These are phyloP conservation scores for Paratrypanosoma confusum DNA, from an alignment of 208 protist genomes.

Conservation along the genomic window DNA sequence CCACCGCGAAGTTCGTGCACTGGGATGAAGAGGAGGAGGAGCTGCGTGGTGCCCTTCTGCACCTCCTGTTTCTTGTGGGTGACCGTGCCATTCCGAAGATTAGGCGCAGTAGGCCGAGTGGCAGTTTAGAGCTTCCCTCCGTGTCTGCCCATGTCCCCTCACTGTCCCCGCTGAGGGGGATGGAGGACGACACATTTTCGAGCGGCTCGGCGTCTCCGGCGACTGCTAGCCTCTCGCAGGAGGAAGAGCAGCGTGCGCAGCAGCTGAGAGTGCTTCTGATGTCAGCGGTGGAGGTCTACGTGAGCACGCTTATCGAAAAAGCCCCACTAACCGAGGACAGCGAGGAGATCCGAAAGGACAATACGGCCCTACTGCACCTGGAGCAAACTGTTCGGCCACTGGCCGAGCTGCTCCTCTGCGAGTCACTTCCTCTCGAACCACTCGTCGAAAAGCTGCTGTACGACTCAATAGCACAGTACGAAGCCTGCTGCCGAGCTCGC, in stretches of 20 bases:
- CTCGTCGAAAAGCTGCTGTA: conserved; percentile 32
- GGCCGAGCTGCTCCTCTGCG: conserved; percentile 70
- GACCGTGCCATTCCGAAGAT: conserved; percentile 51
- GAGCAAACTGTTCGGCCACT: conserved; percentile 65
- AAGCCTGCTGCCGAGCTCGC: conserved; percentile 37
- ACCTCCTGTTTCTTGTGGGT: conserved; percentile 60
- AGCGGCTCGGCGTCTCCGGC: not conserved
- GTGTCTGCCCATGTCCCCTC: no score
- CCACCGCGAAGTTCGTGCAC: conserved; percentile 24
- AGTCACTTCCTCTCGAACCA: conserved; percentile 39
- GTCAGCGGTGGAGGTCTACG: conserved; percentile 44
- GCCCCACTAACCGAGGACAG: conserved; percentile 57
- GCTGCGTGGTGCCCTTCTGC: conserved; percentile 57
- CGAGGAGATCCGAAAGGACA: conserved; percentile 49
- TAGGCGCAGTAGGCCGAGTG: no score
- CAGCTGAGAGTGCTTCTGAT: conserved; percentile 19
- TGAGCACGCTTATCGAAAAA: conserved; percentile 57
- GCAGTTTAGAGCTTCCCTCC: no score
- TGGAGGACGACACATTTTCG: not conserved
- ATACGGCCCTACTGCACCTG: conserved; percentile 61
- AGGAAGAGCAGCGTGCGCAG: conserved; percentile 6
- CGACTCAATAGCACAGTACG: conserved; percentile 49
- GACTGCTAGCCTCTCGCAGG: conserved; percentile 13
- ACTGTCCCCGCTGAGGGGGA: no score
- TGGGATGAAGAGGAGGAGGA: conserved; percentile 59